Conservation (phyloP, 2,329 filamentous ascomycete genomes). For the Sporothrix luriei region DNA sequence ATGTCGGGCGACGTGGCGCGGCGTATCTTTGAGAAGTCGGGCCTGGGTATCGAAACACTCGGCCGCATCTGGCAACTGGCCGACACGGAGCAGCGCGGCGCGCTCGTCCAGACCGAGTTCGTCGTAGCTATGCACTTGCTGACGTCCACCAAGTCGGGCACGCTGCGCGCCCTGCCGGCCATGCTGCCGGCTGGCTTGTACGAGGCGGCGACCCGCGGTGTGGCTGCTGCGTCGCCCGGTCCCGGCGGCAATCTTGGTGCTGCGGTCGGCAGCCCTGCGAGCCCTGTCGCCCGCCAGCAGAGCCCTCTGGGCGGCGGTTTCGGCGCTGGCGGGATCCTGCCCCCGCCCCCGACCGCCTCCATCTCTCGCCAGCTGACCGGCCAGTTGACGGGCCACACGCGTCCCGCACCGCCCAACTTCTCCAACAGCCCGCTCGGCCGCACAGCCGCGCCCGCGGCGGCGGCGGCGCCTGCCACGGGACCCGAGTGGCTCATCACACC, state of each 20-base stretch:
- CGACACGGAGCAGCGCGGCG: constrained; percentile 89
- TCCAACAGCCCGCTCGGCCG: constrained; percentile 61
- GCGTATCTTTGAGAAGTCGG: constrained; percentile 91
- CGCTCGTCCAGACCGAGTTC: constrained; percentile 85
- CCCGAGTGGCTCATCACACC: constrained; percentile 80
- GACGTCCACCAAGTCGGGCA: constrained; percentile 84
- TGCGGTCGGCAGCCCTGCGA: constrained; percentile 37
- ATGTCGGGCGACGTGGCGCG: constrained; percentile 86
- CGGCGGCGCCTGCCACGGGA: constrained; percentile 31
- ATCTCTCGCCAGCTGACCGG: constrained; percentile 85
- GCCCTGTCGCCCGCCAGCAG: constrained; percentile 50
- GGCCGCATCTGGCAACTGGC: constrained; percentile 96
- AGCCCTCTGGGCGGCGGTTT: constrained; percentile 47
- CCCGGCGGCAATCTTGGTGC: background rate
- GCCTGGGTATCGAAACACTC: constrained; percentile 83
- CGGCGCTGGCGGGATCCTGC: constrained; percentile 45
- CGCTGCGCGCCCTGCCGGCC: constrained; percentile 75
- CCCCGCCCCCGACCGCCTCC: constrained; percentile 58
- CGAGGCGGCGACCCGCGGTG: constrained; percentile 80
- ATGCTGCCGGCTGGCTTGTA: constrained; percentile 83
- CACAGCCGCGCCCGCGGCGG: constrained; percentile 48
- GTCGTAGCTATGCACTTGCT: constrained; percentile 98
- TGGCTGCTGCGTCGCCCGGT: constrained; percentile 15
- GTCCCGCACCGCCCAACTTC: constrained; percentile 40
- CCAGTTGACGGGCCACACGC: constrained; percentile 17